Evolutionary conservation across 345 rosid species (phyloP).

Genomic region (Brassica incana): DNA sequence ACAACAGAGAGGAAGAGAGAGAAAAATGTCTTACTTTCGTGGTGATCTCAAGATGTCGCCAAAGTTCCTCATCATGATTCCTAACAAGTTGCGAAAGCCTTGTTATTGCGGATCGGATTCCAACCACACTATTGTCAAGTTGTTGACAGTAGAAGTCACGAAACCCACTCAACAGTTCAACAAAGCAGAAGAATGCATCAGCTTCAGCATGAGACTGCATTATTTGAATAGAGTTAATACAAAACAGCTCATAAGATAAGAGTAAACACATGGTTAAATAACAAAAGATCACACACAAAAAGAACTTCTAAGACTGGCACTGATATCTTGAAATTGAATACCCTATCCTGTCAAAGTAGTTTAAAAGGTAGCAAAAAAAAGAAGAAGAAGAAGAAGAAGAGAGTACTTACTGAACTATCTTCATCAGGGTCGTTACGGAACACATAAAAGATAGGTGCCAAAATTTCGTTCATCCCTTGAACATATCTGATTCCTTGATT

Average conservation of each 20-base stretch:
- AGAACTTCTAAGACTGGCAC: slow-evolving; percentile 4
- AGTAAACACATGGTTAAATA: background rate
- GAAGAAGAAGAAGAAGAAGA: background rate
- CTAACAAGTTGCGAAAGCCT: slow-evolving; percentile 78
- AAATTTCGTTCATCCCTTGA: slow-evolving; percentile 98
- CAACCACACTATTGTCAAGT: slow-evolving; percentile 95
- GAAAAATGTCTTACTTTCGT: slow-evolving; percentile 66
- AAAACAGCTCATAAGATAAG: background rate
- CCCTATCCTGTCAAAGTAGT: background rate
- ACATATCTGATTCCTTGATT: slow-evolving; percentile 99
- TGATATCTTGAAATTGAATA: slow-evolving; percentile 6
- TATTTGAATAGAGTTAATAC: slow-evolving; percentile 24
- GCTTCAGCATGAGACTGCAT: slow-evolving; percentile 45
- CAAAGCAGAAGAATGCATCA: slow-evolving; percentile 68
- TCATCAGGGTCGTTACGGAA: slow-evolving; percentile 85
- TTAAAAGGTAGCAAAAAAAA: background rate
- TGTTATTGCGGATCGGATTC: slow-evolving; percentile 85
- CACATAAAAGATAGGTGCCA: slow-evolving; percentile 87
- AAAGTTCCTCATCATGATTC: slow-evolving; percentile 97
- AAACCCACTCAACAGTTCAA: slow-evolving; percentile 88
- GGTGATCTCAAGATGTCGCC: slow-evolving; percentile 99
- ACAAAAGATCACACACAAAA: background rate
- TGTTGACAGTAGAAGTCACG: slow-evolving; percentile 98
- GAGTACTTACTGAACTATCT: slow-evolving; percentile 69
- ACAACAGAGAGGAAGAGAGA: background rate